A percentile compares a stretch with the other conserved stretches of the same genome.
These are phyloP conservation scores for Westerdykella aurantiaca DNA, from an alignment of 2,329 filamentous ascomycete species.

Conservation along the genomic window DNA sequence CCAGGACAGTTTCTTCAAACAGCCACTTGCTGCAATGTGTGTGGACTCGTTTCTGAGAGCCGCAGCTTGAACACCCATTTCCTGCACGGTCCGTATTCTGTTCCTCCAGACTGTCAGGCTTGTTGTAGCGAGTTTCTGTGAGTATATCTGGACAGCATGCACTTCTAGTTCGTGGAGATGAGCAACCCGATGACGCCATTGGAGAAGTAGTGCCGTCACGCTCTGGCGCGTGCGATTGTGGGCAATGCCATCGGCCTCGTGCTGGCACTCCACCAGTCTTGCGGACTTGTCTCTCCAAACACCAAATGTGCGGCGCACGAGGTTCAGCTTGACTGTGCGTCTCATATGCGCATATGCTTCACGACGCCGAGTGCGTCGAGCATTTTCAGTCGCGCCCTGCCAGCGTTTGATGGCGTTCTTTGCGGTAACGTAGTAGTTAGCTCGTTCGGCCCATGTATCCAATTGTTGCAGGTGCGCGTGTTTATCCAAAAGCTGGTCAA, in stretches of 20 bases:
- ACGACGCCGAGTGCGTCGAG: slow-evolving; percentile 49
- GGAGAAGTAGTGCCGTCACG: slow-evolving; percentile 34
- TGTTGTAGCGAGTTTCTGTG: slow-evolving; percentile 24
- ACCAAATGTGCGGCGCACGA: slow-evolving; percentile 42
- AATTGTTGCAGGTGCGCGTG: slow-evolving; percentile 44
- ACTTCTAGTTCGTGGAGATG: slow-evolving; percentile 12
- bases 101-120: slow-evolving; percentile 26
- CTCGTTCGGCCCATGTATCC: slow-evolving; percentile 50
- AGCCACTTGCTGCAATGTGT: slow-evolving; percentile 42
- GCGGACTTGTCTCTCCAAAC: slow-evolving; percentile 30
- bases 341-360: slow-evolving; percentile 52
- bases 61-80: slow-evolving; percentile 40
- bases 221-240: slow-evolving; percentile 13
- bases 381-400: slow-evolving; percentile 46
- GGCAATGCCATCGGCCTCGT: slow-evolving; percentile 8
- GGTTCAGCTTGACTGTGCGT: slow-evolving; percentile 49
- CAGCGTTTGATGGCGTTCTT: slow-evolving; percentile 48
- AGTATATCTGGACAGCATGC: slow-evolving; percentile 22
- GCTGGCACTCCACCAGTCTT: neutral
- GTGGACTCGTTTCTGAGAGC: slow-evolving; percentile 44
- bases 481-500: slow-evolving; percentile 33
- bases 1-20: slow-evolving; percentile 54
- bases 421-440: slow-evolving; percentile 51
- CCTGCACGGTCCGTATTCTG: slow-evolving; percentile 18
- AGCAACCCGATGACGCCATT: slow-evolving; percentile 41